Evolutionary conservation across 169 alveolate genomes (phyloP).

Genomic region (Plasmodium vinckei): DNA sequence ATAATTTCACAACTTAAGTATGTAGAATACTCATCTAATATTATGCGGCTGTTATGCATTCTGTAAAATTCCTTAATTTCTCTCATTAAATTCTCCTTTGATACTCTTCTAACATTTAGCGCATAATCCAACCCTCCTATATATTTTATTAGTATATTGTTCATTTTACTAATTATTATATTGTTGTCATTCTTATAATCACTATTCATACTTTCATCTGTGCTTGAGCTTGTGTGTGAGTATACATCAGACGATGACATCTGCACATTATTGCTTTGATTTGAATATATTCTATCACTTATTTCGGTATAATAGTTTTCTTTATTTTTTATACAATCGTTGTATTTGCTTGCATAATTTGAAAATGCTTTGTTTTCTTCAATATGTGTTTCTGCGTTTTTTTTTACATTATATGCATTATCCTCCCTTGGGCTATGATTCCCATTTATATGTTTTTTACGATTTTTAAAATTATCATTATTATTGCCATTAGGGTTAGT

Average conservation of each 20-base stretch:
- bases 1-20: slow-evolving; percentile 45
- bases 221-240: neutral
- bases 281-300: no score
- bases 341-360: no score
- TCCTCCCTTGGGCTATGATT: neutral
- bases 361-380: no score
- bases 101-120: slow-evolving; percentile 60
- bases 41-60: slow-evolving; percentile 49
- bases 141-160: slow-evolving; percentile 33
- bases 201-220: slow-evolving; percentile 1
- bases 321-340: no score
- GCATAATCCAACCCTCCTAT: slow-evolving; percentile 57
- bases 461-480: neutral
- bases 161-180: slow-evolving; percentile 16
- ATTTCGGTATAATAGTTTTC: no score
- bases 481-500: neutral
- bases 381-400: neutral
- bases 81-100: slow-evolving; percentile 34
- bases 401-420: neutral
- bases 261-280: no score
- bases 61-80: slow-evolving; percentile 71
- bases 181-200: slow-evolving; percentile 4
- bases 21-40: slow-evolving; percentile 40
- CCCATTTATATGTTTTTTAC: neutral
- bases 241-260: no score